Evolutionary conservation across 1,284 basidiomycete species (phyloP).

Genomic region (Puccinia sorghi): DNA sequence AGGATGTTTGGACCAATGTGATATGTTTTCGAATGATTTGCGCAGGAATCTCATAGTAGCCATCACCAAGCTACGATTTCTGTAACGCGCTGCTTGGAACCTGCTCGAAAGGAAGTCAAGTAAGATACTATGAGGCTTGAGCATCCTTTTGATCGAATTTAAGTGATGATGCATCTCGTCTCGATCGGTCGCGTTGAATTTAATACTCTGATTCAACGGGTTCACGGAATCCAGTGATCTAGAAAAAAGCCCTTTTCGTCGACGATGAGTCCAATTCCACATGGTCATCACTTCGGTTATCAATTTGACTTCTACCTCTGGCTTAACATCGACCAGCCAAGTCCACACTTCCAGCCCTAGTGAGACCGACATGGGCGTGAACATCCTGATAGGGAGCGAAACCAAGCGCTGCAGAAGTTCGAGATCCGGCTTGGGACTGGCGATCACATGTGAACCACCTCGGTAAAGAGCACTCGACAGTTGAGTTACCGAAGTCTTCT

Average conservation of each 20-base stretch:
- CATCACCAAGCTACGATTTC: constrained; percentile 78
- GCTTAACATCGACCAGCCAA: constrained; percentile 88
- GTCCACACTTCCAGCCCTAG: constrained; percentile 94
- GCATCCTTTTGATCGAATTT: constrained; percentile 70
- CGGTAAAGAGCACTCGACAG: constrained; percentile 37
- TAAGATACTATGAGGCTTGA: constrained; percentile 80
- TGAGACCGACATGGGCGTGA: constrained; percentile 80
- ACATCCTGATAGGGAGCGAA: constrained; percentile 81
- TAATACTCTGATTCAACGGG: constrained; percentile 81
- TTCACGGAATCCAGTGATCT: constrained; percentile 69
- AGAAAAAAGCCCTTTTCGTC: constrained; percentile 80
- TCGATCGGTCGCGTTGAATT: constrained; percentile 89
- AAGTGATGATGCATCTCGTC: constrained; percentile 74
- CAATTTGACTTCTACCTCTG: constrained; percentile 71
- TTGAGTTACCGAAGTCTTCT: constrained; percentile 31
- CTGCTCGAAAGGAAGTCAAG: constrained; percentile 89
- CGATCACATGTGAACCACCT: constrained; percentile 46
- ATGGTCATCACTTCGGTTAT: constrained; percentile 83
- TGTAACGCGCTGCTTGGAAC: constrained; percentile 88
- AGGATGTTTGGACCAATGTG: constrained; percentile 68
- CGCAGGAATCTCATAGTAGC: constrained; percentile 81
- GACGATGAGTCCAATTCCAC: constrained; percentile 79
- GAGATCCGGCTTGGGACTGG: constrained; percentile 69
- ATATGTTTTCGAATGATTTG: constrained; percentile 64
- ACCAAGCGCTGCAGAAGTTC: constrained; percentile 86